Evolutionary conservation across 139 green algal genomes (phyloP).

Genomic region (Zygnema cylindricum): DNA sequence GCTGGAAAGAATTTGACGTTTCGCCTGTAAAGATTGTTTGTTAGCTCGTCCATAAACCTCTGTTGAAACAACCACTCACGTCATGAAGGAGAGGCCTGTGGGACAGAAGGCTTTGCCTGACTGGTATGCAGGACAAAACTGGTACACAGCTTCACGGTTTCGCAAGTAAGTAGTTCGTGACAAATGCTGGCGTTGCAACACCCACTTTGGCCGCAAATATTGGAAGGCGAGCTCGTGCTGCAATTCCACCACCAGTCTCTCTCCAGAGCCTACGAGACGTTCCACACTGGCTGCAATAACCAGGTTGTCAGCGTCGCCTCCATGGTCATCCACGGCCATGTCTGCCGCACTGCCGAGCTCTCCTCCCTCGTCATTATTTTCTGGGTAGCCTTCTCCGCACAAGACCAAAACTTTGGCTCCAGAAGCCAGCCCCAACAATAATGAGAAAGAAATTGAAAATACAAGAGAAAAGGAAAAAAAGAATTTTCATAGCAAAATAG

Average conservation of each 20-base stretch:
- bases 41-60: no score
- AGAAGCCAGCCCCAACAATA: neutral
- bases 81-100: slow-evolving; percentile 15
- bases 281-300: slow-evolving; percentile 39
- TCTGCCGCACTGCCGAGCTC: neutral
- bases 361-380: neutral
- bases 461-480: no score
- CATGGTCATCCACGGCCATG: no score
- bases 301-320: slow-evolving; percentile 19
- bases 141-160: slow-evolving; percentile 2
- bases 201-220: slow-evolving; percentile 12
- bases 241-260: neutral
- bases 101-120: slow-evolving; percentile 31
- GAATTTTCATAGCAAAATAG: no score
- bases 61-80: no score
- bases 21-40: no score
- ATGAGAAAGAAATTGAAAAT: no score
- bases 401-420: neutral
- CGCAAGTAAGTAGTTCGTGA: slow-evolving; percentile 13
- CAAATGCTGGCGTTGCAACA: neutral
- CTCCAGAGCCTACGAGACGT: neutral
- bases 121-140: slow-evolving; percentile 2
- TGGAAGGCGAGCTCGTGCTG: slow-evolving; percentile 27
- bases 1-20: no score
- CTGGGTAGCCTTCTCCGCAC: neutral